Evolutionary conservation across 2,329 filamentous ascomycete species (phyloP).

Genomic region (Sarocladium oryzae): DNA sequence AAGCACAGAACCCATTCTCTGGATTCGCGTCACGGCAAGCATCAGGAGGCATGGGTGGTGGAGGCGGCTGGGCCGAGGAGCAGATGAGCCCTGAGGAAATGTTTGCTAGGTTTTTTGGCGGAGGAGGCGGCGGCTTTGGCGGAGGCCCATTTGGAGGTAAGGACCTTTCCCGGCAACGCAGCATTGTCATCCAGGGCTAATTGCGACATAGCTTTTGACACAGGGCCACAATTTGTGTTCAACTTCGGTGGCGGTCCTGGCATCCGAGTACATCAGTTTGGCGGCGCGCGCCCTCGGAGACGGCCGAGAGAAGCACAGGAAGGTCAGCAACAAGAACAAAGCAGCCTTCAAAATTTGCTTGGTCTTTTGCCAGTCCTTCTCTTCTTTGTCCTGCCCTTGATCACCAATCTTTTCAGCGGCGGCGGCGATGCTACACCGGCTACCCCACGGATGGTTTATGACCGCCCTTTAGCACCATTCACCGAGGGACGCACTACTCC

Average conservation of each 20-base stretch:
- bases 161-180: constrained; percentile 9
- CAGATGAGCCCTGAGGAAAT: constrained; percentile 95
- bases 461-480: constrained; percentile 61
- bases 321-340: constrained; percentile 41
- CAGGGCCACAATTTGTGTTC: constrained; percentile 85
- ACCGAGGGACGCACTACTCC: constrained; percentile 68
- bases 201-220: constrained; percentile 52
- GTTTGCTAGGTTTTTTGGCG: constrained; percentile 95
- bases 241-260: constrained; percentile 89
- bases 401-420: constrained; percentile 71
- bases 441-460: constrained; percentile 69
- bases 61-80: constrained; percentile 68
- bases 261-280: constrained; percentile 92
- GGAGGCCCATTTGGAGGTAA: constrained; percentile 43
- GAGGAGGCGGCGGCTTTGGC: constrained; percentile 28
- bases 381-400: constrained; percentile 77
- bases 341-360: constrained; percentile 54
- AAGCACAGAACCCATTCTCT: constrained; percentile 56
- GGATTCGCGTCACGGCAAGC: constrained; percentile 47
- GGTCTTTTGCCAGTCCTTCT: constrained; percentile 83
- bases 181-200: constrained; percentile 15
- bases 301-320: constrained; percentile 62
- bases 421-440: constrained; percentile 28
- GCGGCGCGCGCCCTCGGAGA: constrained; percentile 68
- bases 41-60: constrained; percentile 40